Evolutionary conservation across 148 eudicot genomes (phyloP), one percentile per base, ranked within the genome.

Genomic region (Silene uniflora): DNA sequence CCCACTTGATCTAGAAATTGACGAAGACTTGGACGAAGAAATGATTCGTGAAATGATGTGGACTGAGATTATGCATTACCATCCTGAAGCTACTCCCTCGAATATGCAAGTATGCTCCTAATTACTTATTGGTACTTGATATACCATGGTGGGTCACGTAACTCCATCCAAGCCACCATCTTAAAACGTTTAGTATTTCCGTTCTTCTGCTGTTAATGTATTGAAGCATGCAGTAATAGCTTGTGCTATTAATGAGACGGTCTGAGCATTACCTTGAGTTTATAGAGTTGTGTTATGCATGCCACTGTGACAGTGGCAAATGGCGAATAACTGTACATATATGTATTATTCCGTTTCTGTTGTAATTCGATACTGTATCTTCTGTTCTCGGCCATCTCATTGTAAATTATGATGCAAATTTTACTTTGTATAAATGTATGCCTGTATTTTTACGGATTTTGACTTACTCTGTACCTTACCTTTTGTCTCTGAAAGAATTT

Each of bases 41-140:
- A 82, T 74, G 87, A 89, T 89, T 19, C 77, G 92, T 63, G 90
- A 89, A 59, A 84, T 82, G 84, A 89, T 89, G 89, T 85, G 89
- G 92, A 46, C 52, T n/a, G 92, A 89, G 83, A 89, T 89, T 75
- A 80, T 87, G 69, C 88, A 89, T 32, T 89, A 85, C 76, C 90
- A 89, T 80, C 90, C 90, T 23, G 90, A 87, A 81, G 83, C 73
- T 69, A 81, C 77, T 23, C 46, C 76, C 67, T 12, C 78, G 25
- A 70, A 64, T 73, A 52, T 77, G 81, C 82, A 78, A 62, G 75
- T 78, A 25, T 69, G 78, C 74, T 65, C 61, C 19, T 82, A 76
- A 82, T 44, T 11, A 62, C 52, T 22, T 49, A n/a, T 80, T 21
- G 27, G 44, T 23, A 21, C 64, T 39, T 14, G 9, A 24, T 35